Evolutionary conservation across 1,284 basidiomycete species (phyloP), one percentile per base, ranked within the genome.

Genomic region (Irpex rosettiformis): DNA sequence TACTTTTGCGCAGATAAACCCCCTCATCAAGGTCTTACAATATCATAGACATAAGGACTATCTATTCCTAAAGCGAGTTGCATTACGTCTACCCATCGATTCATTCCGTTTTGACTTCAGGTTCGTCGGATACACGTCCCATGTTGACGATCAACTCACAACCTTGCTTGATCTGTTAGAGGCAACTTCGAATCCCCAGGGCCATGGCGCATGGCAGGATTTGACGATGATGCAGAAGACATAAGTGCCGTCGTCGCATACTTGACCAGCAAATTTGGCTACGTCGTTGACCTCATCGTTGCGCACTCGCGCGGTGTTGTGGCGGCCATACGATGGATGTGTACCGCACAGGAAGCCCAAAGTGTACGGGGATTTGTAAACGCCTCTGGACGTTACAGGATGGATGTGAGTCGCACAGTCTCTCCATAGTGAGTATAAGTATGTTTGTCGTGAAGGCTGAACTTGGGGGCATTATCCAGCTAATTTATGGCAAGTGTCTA

Each of bases 61-160:
- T 73, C 72, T 91, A 54, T 93, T 88, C 74, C 88, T 90, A 71
- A 86, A 85, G 65, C 81, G 79, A n/a, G 81, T 93, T 10, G 89
- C 86, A 0, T 69, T 73, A 24, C 77, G 75, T n/a, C 71, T 93
- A 5, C 86, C 89, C 0, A 69, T 90, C 27, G 91, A 93, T 69
- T 91, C 89, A 1, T 91, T 93, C 68, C 81, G 91, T 30, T 92
- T 94, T 67, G 91, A 94, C 68, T 94, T 94, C 72, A 80, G 91
- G 89, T 89, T 65, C 58, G 81, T 71, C 11, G 33, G 10, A 11
- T n/a, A 52, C n/a, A 21, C 13, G 45, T 16, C 8, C 30, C 13
- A 30, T 52, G 8, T 58, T 27, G 22, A 10, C 52, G 54, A 10
- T 29, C 2, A 25, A 13, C 37, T 21, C 21, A 3, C 30, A 7